These are phyloP conservation scores for Leucocoprinus leucothites DNA, from an alignment of 768 basidiomycete genomes.

Conservation along the genomic window DNA sequence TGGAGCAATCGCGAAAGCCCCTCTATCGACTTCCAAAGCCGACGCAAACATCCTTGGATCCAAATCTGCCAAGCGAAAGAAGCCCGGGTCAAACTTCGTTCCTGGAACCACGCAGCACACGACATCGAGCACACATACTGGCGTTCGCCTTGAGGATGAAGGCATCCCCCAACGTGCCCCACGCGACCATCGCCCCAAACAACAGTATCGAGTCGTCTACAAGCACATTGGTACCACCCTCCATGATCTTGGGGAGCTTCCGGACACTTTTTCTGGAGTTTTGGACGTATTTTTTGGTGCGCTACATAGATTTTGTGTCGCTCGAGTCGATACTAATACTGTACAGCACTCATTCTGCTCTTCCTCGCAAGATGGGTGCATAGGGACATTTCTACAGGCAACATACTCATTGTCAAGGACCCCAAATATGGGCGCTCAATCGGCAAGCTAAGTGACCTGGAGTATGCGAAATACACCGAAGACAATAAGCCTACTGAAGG, in stretches of 20 bases:
- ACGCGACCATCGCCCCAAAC: background rate
- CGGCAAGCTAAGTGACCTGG: conserved; percentile 7
- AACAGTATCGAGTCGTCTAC: background rate
- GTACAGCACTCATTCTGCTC: conserved; percentile 3
- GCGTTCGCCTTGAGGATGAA: no score
- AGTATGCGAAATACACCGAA: conserved; percentile 10
- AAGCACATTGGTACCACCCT: background rate
- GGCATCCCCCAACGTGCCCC: no score
- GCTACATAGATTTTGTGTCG: no score
- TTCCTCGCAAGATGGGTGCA: conserved; percentile 11
- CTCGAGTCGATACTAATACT: background rate
- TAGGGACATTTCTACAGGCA: conserved; percentile 7
- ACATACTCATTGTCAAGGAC: conserved; percentile 9
- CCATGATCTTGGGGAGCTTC: conserved; percentile 26
- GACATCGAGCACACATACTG: no score
- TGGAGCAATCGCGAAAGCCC: no score
- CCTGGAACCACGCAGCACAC: no score
- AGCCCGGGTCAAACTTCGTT: no score
- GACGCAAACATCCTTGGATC: no score
- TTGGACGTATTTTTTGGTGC: background rate
- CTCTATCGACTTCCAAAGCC: no score
- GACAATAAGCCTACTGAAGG: background rate
- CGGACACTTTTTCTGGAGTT: background rate
- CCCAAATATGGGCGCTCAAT: background rate
- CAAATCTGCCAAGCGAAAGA: no score